Percentiles rank a stretch among this genome's conserved stretches.
phyloP scores from a whole-genome alignment of 768 basidiomycete genomes.

The Trametes gibbosa region DNA sequence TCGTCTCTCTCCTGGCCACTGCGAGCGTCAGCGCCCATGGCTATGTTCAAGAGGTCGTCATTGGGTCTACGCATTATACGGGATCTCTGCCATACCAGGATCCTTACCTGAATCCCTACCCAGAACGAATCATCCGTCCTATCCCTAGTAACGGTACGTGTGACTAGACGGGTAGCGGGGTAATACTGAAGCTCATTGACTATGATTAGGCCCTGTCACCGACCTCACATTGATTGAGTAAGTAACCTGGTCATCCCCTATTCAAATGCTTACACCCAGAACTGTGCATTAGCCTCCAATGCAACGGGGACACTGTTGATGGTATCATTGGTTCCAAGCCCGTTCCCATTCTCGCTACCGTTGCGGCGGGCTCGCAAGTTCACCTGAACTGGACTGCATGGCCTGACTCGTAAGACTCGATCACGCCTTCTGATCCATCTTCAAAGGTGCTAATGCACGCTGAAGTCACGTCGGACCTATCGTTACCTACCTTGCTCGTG shows the following conservation, averaged over 20 bases:
- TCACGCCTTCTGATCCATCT: neutral
- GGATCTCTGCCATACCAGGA: conserved; percentile 40
- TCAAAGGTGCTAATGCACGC: neutral
- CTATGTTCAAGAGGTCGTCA: conserved; percentile 39
- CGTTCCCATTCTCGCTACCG: conserved; percentile 38
- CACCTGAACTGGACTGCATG: conserved; percentile 41
- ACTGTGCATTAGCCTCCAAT: conserved; percentile 24
- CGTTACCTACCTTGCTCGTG: conserved; percentile 47
- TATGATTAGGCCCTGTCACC: conserved; percentile 34
- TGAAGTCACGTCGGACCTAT: conserved; percentile 34
- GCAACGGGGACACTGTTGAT: conserved; percentile 31
- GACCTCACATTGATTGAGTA: conserved; percentile 40
- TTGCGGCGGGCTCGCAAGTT: conserved; percentile 40
- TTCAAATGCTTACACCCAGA: neutral
- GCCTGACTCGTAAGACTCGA: conserved; percentile 24
- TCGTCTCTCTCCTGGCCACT: neutral
- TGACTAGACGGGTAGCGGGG: neutral
- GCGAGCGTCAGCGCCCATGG: conserved; percentile 34
- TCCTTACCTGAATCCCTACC: conserved; percentile 35
- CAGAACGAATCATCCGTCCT: conserved; percentile 41
- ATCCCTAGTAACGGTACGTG: conserved; percentile 41
- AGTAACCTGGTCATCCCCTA: neutral
- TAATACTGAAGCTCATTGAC: no score
- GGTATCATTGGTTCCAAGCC: conserved; percentile 33
- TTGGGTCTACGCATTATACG: conserved; percentile 34